Evolutionary conservation across 2,329 filamentous ascomycete genomes (phyloP).

Genomic region (Ophiostoma populinum): DNA sequence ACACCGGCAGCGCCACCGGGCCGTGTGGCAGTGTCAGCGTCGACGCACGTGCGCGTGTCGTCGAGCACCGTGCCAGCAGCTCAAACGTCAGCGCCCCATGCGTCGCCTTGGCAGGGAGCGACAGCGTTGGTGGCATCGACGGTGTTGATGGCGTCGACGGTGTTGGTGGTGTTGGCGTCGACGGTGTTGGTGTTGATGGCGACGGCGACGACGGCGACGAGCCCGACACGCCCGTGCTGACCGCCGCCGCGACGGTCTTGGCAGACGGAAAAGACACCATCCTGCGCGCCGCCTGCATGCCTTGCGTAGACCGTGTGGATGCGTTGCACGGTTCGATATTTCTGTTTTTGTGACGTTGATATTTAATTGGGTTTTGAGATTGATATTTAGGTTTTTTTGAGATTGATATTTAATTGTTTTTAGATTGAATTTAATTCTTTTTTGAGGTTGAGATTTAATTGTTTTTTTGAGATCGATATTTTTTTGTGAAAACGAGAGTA

Average conservation of each 20-base stretch:
- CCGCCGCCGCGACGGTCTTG: conserved; percentile 1
- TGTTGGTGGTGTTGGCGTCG: not conserved
- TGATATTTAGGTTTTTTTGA: no score
- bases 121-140: conserved; percentile 4
- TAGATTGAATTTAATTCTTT: no score
- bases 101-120: conserved; percentile 11
- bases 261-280: conserved; percentile 12
- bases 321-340: not conserved
- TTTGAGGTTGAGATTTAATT: no score
- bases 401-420: no score
- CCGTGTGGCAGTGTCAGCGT: conserved; percentile 82
- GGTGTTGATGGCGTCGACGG: not conserved
- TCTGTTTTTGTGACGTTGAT: no score
- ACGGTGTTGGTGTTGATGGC: not conserved
- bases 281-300: conserved; percentile 13
- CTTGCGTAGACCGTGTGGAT: not conserved
- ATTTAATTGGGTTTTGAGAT: no score
- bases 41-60: conserved; percentile 84
- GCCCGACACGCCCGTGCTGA: not conserved
- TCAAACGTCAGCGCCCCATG: conserved; percentile 17
- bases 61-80: conserved; percentile 28
- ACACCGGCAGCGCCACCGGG: conserved; percentile 73
- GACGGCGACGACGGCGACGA: not conserved
- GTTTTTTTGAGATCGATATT: no score
- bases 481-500: no score